These are phyloP conservation scores for Blastosporella zonata DNA, from an alignment of 1,284 basidiomycete species.

Conservation along the genomic window DNA sequence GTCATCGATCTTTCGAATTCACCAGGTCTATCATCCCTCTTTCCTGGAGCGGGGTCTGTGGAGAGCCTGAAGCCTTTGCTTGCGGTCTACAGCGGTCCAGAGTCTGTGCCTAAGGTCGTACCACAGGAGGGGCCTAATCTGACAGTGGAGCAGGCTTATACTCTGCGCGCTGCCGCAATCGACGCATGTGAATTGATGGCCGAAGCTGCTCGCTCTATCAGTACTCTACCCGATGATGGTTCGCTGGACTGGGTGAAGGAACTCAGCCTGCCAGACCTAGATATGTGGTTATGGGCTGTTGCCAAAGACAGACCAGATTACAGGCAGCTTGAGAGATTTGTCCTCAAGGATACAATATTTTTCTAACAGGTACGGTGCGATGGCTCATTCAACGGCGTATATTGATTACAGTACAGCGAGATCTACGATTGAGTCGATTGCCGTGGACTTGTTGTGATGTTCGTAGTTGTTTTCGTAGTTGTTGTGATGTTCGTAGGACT, in stretches of 20 bases:
- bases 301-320: slow-evolving; percentile 75
- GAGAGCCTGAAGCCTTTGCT: slow-evolving; percentile 41
- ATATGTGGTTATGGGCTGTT: slow-evolving; percentile 75
- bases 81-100: slow-evolving; percentile 14
- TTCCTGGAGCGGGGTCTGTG: slow-evolving; percentile 40
- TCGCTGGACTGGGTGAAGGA: slow-evolving; percentile 49
- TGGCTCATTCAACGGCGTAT: background rate
- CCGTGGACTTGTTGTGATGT: too few relatives aligned
- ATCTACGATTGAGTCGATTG: too few relatives aligned
- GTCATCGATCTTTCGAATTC: slow-evolving; percentile 64
- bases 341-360: slow-evolving; percentile 58
- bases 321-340: slow-evolving; percentile 59
- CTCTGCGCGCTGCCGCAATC: slow-evolving; percentile 78
- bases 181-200: slow-evolving; percentile 73
- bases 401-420: too few relatives aligned
- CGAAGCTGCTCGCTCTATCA: slow-evolving; percentile 43
- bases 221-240: slow-evolving; percentile 20
- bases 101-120: slow-evolving; percentile 21
- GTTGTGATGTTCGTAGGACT: too few relatives aligned
- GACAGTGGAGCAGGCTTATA: slow-evolving; percentile 60
- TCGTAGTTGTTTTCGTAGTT: too few relatives aligned
- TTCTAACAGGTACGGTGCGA: slow-evolving; percentile 46
- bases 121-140: slow-evolving; percentile 64
- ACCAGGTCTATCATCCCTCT: slow-evolving; percentile 39
- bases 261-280: slow-evolving; percentile 59